phyloP scores from a whole-genome alignment of 2,329 filamentous ascomycete species.

The Cryoendolithus antarcticus region DNA sequence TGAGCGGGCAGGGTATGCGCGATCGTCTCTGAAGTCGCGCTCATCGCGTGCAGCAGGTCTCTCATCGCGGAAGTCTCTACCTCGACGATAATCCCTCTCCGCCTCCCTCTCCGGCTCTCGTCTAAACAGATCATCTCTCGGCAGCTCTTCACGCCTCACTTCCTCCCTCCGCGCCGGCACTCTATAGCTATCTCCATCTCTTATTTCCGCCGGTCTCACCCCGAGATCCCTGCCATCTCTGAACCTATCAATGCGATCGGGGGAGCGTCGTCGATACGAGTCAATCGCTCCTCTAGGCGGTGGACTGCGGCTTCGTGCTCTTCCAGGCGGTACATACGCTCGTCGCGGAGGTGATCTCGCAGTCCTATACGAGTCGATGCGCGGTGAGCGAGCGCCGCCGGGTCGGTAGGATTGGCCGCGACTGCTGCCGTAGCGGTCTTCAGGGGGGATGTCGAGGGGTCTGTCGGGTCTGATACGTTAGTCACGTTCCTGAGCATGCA shows the following conservation, averaged over 20 bases:
- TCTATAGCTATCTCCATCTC: constrained; percentile 24
- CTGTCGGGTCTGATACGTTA: constrained; percentile 1
- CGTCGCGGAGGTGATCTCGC: constrained; percentile 38
- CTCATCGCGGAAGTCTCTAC: constrained; percentile 15
- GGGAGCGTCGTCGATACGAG: constrained; percentile 20
- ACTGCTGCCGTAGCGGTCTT: constrained; percentile 22
- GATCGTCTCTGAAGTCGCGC: constrained; percentile 20
- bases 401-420: constrained; percentile 28
- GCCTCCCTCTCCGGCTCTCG: constrained; percentile 20
- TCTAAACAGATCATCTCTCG: constrained; percentile 24
- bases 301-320: constrained; percentile 5
- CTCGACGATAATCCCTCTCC: constrained; percentile 5
- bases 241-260: constrained; percentile 18
- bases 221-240: background rate
- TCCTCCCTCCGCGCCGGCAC: constrained; percentile 21
- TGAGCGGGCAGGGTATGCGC: constrained; percentile 22
- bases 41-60: constrained; percentile 8
- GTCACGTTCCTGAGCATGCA: too few species aligned
- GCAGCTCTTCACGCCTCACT: constrained; percentile 21
- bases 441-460: constrained; percentile 17
- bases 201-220: constrained; percentile 4
- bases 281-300: constrained; percentile 8
- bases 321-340: constrained; percentile 18
- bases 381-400: constrained; percentile 19
- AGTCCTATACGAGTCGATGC: constrained; percentile 15